Base-by-base conservation (phyloP, 2,329 filamentous ascomycete genomes). In the Trichoderma afroharzianum region DNA sequence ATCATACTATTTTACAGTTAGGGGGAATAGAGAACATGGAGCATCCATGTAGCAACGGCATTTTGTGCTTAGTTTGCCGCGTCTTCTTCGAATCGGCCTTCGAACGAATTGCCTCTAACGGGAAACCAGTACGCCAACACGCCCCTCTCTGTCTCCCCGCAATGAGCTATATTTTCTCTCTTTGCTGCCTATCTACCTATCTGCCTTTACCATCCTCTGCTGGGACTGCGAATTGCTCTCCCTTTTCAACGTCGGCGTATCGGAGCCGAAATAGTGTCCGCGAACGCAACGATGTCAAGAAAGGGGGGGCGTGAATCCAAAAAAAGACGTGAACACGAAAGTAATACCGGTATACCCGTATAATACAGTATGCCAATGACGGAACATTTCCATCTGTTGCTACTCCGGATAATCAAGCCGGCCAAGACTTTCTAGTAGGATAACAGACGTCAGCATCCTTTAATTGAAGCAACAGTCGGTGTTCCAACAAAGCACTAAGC, bases 21-120 rank as follows among this genome's bases (percentile, higher is more conserved):
- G 15, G 36, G 36, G 36, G 36, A 39, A 5, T 12, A 4, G 6
- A 24, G 11, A 30, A 57, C 63, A 67, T 28, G 63, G 63, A 21
- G 15, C 4, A 43, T 58, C 63, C 63, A 58, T 67, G 63, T 53
- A 12, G 1, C 3, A 28, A 57, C 30, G 43, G 32, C 9, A 33
- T 66, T 55, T 33, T 36, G n/a, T 36, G 33, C 28, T 39, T 63
- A 30, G 24, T 47, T 30, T 50, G 50, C 50, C 63, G 63, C 32
- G 30, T 43, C 6, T 36, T 50, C 53, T 62, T 57, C 50, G 28
- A 57, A 57, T 30, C 63, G 6, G 32, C 50, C 63, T 67, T 67
- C 63, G 32, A 39, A 43, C 24, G 63, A 67, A 67, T 67, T 67
- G 32, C 63, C 63, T 67, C 63, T 57, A 43, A 39, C 11, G 63